These are phyloP conservation scores for Xylaria sp. DNA, from an alignment of 2,329 filamentous ascomycete genomes.

Conservation along the genomic window DNA sequence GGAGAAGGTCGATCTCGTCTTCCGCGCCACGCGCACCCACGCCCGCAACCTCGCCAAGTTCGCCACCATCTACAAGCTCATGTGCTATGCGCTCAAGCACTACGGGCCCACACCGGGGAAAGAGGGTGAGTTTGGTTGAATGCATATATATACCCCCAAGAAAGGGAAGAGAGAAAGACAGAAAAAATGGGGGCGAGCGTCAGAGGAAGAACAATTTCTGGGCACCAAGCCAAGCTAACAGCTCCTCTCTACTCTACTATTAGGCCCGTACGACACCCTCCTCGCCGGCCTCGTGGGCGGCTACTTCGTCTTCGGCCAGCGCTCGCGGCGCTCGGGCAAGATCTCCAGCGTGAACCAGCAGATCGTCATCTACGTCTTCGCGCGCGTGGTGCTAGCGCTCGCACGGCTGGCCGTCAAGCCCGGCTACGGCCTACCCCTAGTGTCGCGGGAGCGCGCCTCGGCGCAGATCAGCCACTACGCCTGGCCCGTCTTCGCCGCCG, in stretches of 20 bases:
- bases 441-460: conserved; percentile 57
- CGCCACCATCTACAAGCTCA: conserved; percentile 87
- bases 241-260: not conserved
- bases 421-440: conserved; percentile 60
- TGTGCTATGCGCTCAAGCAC: conserved; percentile 79
- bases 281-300: conserved; percentile 88
- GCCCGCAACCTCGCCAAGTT: conserved; percentile 93
- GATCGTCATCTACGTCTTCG: conserved; percentile 98
- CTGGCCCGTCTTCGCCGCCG: conserved; percentile 91
- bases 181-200: not conserved
- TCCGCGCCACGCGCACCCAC: conserved; percentile 89
- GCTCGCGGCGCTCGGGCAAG: conserved; percentile 70
- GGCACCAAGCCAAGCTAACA: conserved; percentile 1
- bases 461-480: conserved; percentile 72
- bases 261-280: conserved; percentile 84
- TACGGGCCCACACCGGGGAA: conserved; percentile 68
- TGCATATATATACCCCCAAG: not conserved
- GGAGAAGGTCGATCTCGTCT: conserved; percentile 80
- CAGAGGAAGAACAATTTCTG: not conserved
- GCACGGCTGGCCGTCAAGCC: conserved; percentile 84
- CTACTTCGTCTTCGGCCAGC: conserved; percentile 87
- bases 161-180: conserved; percentile 43
- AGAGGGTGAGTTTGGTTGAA: conserved; percentile 56
- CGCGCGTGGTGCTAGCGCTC: conserved; percentile 84
- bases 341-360: conserved; percentile 90